Percentiles rank a stretch among this genome's conserved stretches.
Evolutionary conservation across 352 stramenopile species (phyloP).

Genomic region (Phytophthora cactorum): DNA sequence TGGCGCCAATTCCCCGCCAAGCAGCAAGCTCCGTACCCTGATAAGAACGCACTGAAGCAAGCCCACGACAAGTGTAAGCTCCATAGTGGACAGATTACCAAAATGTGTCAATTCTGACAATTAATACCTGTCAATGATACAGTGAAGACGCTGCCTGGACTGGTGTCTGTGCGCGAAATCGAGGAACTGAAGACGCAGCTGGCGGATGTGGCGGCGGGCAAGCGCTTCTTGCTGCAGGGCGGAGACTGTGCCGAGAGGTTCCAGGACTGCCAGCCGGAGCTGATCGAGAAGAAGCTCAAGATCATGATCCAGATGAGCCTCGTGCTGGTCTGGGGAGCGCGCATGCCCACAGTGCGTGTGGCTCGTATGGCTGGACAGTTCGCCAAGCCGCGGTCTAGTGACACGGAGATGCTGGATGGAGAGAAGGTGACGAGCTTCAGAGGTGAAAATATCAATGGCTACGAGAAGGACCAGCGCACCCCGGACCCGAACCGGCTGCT

Average conservation of each 20-base stretch:
- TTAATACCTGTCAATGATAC: conserved; percentile 24
- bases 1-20: conserved; percentile 84
- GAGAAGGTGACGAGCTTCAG: conserved; percentile 96
- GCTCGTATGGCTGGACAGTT: conserved; percentile 99
- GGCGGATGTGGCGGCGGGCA: conserved; percentile 93
- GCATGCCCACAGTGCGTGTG: conserved; percentile 96
- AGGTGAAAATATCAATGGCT: conserved; percentile 98
- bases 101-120: conserved; percentile 7
- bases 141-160: conserved; percentile 85
- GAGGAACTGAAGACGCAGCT: conserved; percentile 91
- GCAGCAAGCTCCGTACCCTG: conserved; percentile 82
- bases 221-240: conserved; percentile 98
- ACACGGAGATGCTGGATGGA: conserved; percentile 94
- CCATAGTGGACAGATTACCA: background rate
- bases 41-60: conserved; percentile 70
- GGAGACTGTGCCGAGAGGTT: conserved; percentile 99
- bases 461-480: conserved; percentile 91
- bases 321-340: conserved; percentile 96
- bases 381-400: conserved; percentile 96
- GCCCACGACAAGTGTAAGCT: conserved; percentile 74
- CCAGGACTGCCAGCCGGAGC: conserved; percentile 87
- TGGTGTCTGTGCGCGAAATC: conserved; percentile 98
- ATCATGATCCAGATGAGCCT: conserved; percentile 98
- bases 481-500: conserved; percentile 96
- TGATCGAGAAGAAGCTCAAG: conserved; percentile 93